A percentile compares a stretch with the other conserved stretches of the same genome.
These are phyloP conservation scores for Neonectria punicea DNA, from an alignment of 2,329 filamentous ascomycete species.

Conservation along the genomic window DNA sequence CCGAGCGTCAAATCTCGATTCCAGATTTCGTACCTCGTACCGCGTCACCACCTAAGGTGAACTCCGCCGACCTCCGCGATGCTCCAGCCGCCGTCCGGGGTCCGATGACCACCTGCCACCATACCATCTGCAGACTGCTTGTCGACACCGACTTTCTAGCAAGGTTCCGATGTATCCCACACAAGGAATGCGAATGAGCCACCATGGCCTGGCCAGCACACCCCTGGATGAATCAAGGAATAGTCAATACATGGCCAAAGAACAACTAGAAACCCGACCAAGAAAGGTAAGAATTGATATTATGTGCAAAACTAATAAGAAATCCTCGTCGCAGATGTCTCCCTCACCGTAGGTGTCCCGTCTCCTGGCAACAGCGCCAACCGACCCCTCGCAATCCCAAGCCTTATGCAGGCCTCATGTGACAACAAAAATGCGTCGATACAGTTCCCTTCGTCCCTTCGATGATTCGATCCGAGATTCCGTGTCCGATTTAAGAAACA, in stretches of 20 bases:
- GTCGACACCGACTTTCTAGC: conserved; percentile 39
- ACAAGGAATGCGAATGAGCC: conserved; percentile 21
- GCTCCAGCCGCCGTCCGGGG: conserved; percentile 20
- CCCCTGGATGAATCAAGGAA: conserved; percentile 4
- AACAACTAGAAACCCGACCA: neutral
- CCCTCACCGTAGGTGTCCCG: conserved; percentile 19
- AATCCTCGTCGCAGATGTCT: conserved; percentile 12
- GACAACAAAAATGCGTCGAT: conserved; percentile 20
- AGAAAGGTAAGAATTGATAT: conserved; percentile 36
- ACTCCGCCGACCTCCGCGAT: conserved; percentile 14
- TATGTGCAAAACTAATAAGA: conserved; percentile 32
- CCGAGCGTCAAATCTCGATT: neutral
- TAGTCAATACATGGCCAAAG: neutral
- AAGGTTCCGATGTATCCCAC: conserved; percentile 16
- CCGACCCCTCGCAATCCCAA: conserved; percentile 26
- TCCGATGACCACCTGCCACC: conserved; percentile 13
- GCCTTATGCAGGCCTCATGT: conserved; percentile 19
- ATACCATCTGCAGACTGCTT: conserved; percentile 22
- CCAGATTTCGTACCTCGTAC: conserved; percentile 3
- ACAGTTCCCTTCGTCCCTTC: conserved; percentile 16
- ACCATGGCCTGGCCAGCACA: conserved; percentile 14
- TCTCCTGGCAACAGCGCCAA: conserved; percentile 8
- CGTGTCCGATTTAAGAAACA: conserved; percentile 7
- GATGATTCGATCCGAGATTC: conserved; percentile 17
- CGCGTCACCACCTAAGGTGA: conserved; percentile 11